A percentile compares a stretch with the other conserved stretches of the same genome.
Evolutionary conservation across 225 moss, liverwort and hornwort species (phyloP).

Genomic region (Ulota crispa): DNA sequence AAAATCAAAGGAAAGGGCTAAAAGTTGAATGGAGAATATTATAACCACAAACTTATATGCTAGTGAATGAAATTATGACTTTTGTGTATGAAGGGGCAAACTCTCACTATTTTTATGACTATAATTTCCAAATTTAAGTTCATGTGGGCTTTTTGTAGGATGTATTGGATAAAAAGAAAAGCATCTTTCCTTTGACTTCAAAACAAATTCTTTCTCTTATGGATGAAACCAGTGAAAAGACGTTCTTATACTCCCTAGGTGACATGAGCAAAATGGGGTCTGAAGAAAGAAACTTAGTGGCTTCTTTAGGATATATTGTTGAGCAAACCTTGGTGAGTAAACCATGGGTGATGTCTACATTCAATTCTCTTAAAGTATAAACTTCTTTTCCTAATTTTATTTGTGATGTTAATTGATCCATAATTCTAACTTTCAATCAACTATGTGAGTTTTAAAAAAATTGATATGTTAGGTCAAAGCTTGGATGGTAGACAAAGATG

Average conservation of each 20-base stretch:
- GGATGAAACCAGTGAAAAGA: conserved; percentile 83
- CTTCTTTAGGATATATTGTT: conserved; percentile 70
- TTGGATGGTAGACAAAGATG: conserved; percentile 91
- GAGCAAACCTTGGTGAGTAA: conserved; percentile 64
- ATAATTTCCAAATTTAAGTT: background rate
- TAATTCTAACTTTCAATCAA: rapidly evolving
- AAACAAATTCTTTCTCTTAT: conserved; percentile 58
- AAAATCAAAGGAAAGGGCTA: too few relatives aligned
- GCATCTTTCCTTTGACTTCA: conserved; percentile 34
- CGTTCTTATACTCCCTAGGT: conserved; percentile 62
- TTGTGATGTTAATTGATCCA: background rate
- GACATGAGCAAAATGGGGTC: conserved; percentile 65
- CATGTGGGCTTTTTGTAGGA: conserved; percentile 35
- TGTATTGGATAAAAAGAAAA: conserved; percentile 46
- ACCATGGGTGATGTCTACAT: background rate
- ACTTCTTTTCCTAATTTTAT: background rate
- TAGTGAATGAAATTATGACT: rapidly evolving
- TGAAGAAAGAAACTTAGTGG: conserved; percentile 73
- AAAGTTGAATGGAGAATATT: background rate
- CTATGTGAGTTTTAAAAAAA: background rate
- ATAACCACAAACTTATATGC: rapidly evolving
- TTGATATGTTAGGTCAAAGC: conserved; percentile 59
- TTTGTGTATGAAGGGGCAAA: rapidly evolving
- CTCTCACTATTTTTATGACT: background rate
- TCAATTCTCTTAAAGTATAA: background rate